These are phyloP conservation scores for Claviceps fusiformis DNA, from an alignment of 2,329 filamentous ascomycete species.

Conservation along the genomic window DNA sequence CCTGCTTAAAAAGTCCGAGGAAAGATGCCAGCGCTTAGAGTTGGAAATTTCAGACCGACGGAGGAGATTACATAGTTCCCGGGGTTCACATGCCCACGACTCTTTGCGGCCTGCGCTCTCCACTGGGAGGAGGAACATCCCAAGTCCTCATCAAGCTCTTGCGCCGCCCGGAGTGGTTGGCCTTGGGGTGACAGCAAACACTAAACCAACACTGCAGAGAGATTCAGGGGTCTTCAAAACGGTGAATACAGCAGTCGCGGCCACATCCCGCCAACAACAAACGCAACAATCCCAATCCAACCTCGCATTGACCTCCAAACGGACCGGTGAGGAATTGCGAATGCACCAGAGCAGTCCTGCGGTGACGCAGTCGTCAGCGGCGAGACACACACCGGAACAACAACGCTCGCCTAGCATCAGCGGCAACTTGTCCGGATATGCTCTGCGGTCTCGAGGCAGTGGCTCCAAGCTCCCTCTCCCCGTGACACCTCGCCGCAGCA, in stretches of 20 bases:
- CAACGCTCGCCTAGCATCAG: conserved; percentile 15
- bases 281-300: neutral
- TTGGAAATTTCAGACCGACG: conserved; percentile 11
- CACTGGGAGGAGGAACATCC: neutral
- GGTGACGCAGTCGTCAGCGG: neutral
- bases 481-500: conserved; percentile 23
- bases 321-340: neutral
- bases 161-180: neutral
- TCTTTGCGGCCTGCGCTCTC: neutral
- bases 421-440: conserved; percentile 12
- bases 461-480: conserved; percentile 26
- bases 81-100: conserved; percentile 4
- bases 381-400: conserved; percentile 2
- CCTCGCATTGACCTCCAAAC: neutral
- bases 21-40: conserved; percentile 17
- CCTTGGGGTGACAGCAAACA: neutral
- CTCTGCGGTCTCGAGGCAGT: conserved; percentile 22
- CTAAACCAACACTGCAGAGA: conserved; percentile 2
- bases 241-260: neutral
- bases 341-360: neutral
- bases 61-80: conserved; percentile 8
- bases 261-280: neutral
- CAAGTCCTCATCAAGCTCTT: neutral
- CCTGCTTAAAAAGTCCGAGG: conserved; percentile 23
- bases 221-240: neutral